Conservation (phyloP, 1,284 basidiomycete genomes). For the Cystobasidium pallidum region DNA sequence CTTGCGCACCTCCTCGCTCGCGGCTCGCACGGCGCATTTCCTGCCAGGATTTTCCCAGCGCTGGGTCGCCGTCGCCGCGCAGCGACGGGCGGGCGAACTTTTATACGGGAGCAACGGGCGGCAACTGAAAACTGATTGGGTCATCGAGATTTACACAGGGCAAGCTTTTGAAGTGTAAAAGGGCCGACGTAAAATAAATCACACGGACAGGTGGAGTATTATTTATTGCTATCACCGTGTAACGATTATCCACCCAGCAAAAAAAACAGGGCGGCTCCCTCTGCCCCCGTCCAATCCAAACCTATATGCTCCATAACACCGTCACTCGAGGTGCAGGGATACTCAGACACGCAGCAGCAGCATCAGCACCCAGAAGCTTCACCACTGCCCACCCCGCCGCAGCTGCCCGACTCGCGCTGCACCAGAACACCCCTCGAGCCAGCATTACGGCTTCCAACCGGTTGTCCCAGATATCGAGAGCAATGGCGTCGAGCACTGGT, state of each 20-base stretch:
- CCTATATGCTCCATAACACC: conserved; percentile 11
- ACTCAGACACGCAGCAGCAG: not conserved
- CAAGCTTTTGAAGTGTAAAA: too few species aligned
- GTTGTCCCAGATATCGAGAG: conserved; percentile 40
- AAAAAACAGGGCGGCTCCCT: not conserved
- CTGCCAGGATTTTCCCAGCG: too few species aligned
- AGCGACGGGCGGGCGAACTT: conserved; percentile 1
- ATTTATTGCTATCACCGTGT: too few species aligned
- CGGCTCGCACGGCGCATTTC: too few species aligned
- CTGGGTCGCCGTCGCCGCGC: too few species aligned
- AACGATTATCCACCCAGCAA: too few species aligned
- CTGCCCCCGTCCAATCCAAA: not conserved
- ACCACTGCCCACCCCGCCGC: not conserved
- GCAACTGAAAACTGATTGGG: too few species aligned
- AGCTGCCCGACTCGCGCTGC: not conserved
- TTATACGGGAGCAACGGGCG: conserved; percentile 15
- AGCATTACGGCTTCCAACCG: conserved; percentile 34
- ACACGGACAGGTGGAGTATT: too few species aligned
- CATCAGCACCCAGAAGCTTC: not conserved
- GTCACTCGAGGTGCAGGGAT: conserved; percentile 13
- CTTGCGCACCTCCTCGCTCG: too few species aligned
- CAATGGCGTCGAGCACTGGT: conserved; percentile 36
- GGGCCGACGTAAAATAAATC: too few species aligned
- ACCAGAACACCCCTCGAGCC: not conserved
- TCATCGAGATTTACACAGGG: too few species aligned